phyloP scores from a whole-genome alignment of 164 flowering plant genomes.

The Malania oleifera region DNA sequence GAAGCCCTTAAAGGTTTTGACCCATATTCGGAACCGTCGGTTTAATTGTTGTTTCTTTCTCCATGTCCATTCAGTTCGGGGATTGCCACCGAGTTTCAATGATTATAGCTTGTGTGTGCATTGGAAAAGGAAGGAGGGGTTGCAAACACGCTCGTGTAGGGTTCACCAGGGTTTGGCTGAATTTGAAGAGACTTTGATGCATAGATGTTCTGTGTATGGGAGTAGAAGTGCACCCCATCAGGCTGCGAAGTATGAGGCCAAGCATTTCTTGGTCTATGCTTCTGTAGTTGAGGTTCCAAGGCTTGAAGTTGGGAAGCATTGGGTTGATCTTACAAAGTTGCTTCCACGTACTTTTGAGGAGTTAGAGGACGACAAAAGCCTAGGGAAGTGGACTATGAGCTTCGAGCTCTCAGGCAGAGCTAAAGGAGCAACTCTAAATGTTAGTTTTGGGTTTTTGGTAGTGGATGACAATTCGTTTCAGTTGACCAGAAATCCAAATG shows the following conservation, averaged over 20 bases:
- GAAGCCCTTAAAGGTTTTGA: conserved; percentile 70
- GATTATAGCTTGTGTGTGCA: conserved; percentile 27
- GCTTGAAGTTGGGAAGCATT: conserved; percentile 47
- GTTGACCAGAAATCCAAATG: conserved; percentile 4
- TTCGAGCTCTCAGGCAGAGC: conserved; percentile 37
- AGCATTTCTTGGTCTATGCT: conserved; percentile 28
- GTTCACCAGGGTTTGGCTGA: conserved; percentile 28
- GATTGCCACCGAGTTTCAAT: conserved; percentile 45
- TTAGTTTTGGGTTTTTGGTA: conserved; percentile 34
- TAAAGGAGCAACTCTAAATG: conserved; percentile 34
- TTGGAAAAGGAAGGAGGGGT: conserved; percentile 39
- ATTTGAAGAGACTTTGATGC: conserved; percentile 36
- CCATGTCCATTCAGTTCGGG: conserved; percentile 72
- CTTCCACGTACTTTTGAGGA: conserved; percentile 39
- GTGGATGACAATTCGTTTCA: conserved; percentile 10
- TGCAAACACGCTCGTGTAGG: conserved; percentile 19
- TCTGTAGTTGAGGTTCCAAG: conserved; percentile 29
- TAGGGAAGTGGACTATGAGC: conserved; percentile 37
- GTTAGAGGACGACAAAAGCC: conserved; percentile 30
- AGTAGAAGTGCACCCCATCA: conserved; percentile 23
- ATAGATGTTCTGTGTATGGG: conserved; percentile 34
- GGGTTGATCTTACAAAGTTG: conserved; percentile 44
- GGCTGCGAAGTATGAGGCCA: conserved; percentile 31
- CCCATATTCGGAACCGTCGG: conserved; percentile 50
- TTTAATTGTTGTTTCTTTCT: conserved; percentile 66